These are phyloP conservation scores for Physaria fendleri DNA, from an alignment of 345 rosid species.

Conservation along the genomic window DNA sequence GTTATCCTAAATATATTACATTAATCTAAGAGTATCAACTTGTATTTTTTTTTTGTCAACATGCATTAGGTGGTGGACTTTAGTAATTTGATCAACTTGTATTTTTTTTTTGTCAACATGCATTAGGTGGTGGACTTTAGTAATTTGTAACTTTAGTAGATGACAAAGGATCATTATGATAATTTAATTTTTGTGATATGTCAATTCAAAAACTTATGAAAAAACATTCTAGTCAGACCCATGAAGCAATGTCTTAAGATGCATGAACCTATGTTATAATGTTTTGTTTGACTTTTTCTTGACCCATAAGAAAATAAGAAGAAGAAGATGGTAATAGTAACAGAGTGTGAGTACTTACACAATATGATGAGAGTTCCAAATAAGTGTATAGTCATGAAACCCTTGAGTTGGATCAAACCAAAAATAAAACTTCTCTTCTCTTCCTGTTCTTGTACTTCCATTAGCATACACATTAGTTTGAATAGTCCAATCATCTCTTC, in stretches of 20 bases:
- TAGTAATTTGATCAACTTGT: background rate
- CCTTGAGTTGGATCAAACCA: constrained; percentile 86
- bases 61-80: background rate
- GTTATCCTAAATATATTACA: too few relatives aligned
- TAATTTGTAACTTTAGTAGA: background rate
- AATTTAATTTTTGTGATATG: background rate
- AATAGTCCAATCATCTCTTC: constrained; percentile 69
- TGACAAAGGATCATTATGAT: background rate
- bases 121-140: background rate
- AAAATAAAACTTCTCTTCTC: constrained; percentile 88
- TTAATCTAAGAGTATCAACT: too few relatives aligned
- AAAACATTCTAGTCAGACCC: background rate
- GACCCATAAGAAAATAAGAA: background rate
- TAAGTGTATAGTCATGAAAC: constrained; percentile 70
- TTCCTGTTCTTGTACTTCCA: constrained; percentile 68
- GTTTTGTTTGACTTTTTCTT: background rate
- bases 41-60: background rate
- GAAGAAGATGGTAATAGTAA: background rate
- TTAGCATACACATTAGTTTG: constrained; percentile 82
- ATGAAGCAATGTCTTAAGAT: background rate
- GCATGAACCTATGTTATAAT: constrained; percentile 1
- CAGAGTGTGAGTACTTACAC: constrained; percentile 53
- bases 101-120: background rate
- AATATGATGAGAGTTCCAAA: constrained; percentile 78
- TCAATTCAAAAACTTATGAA: too few relatives aligned